Evolutionary conservation across 345 rosid species (phyloP), one percentile per base, ranked within the genome.

Genomic region (Diplotaxis tenuifolia): DNA sequence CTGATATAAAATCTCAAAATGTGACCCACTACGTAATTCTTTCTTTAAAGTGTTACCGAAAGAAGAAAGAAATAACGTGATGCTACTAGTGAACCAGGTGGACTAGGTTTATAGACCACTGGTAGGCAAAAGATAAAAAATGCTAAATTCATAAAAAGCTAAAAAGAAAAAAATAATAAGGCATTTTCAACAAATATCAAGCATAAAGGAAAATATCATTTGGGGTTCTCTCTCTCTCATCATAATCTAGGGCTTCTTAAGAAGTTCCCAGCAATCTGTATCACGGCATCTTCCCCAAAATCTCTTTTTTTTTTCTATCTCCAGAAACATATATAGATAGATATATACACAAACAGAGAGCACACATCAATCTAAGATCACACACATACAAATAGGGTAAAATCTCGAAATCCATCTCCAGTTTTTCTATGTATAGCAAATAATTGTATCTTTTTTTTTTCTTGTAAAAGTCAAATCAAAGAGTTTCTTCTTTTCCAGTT

Each of bases 31-130:
- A n/a, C n/a, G n/a, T n/a, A n/a, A n/a, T n/a, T n/a, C n/a, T n/a
- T n/a, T n/a, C n/a, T n/a, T n/a, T n/a, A n/a, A n/a, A n/a, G n/a
- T 57, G 54, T 83, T 89, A 73, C 95, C 81, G 82, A 87, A 87
- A 87, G 83, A 83, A 89, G 92, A 83, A 89, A 86, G 83, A 75
- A 82, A 78, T 78, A 74, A 71, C 81, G 87, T 87, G 80, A 87
- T 81, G 73, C 71, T 42, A 66, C 19, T 40, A 21, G 29, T 14
- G 12, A 34, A 50, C 9, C 65, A 31, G 75, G 67, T 58, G 15
- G 52, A 45, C 52, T 45, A 15, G 52, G 52, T 15, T 73, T 74
- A 49, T 67, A 58, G 71, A 57, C 75, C 66, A 62, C 47, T 14
- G 49, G 42, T 62, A 71, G 72, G 38, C 59, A 19, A 11, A 1